A percentile compares a stretch with the other conserved stretches of the same genome.
Conservation (phyloP, 2,329 filamentous ascomycete genomes). For the Botrytis fragariae region DNA sequence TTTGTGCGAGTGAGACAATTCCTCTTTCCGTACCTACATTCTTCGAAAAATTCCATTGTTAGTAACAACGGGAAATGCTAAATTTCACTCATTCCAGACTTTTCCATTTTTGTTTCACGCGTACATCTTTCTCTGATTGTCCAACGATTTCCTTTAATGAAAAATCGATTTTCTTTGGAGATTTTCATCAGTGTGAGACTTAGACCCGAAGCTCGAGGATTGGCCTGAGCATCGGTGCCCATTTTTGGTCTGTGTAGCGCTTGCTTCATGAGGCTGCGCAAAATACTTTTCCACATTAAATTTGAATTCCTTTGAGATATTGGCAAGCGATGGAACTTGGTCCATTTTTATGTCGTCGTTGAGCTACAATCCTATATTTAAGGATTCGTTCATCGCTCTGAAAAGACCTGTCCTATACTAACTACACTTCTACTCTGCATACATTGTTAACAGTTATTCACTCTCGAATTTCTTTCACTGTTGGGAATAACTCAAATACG, state of each 20-base stretch:
- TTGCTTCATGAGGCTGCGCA: background rate
- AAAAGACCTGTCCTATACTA: background rate
- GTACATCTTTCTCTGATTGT: background rate
- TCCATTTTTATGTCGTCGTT: background rate
- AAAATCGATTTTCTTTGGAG: background rate
- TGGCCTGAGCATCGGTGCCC: background rate
- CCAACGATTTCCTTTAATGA: background rate
- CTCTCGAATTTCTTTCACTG: background rate
- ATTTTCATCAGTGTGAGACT: slow-evolving; percentile 1
- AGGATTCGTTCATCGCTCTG: background rate
- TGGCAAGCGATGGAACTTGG: background rate
- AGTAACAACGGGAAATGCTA: background rate
- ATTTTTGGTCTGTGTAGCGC: background rate
- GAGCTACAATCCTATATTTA: background rate
- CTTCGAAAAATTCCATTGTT: background rate
- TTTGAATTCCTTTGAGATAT: slow-evolving; percentile 3
- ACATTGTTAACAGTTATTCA: background rate
- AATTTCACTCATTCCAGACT: background rate
- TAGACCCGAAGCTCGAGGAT: background rate
- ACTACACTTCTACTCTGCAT: background rate
- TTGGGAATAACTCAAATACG: background rate
- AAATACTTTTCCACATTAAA: background rate
- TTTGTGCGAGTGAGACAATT: background rate
- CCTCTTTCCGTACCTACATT: background rate
- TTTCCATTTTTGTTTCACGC: background rate